Percentiles rank a stretch among this genome's conserved stretches.
Evolutionary conservation across 1,139 yeast genomes (phyloP).

Genomic region (Cylindricascospora bacillispora): DNA sequence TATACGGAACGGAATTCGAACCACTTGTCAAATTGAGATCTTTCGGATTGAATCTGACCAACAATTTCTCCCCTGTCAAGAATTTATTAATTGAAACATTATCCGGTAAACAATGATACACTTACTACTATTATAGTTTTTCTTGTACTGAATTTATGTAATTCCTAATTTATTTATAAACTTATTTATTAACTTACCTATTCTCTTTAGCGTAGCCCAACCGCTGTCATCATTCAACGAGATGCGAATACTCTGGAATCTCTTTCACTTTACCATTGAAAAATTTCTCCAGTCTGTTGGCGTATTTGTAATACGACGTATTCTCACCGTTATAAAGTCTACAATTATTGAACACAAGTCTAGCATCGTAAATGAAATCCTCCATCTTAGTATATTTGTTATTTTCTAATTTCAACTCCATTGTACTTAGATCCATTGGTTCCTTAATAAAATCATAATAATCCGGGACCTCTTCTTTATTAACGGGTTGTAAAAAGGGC

Average conservation of each 20-base stretch:
- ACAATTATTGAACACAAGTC: constrained; percentile 80
- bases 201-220: too few species aligned
- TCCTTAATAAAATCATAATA: constrained; percentile 93
- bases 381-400: constrained; percentile 87
- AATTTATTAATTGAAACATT: constrained; percentile 35
- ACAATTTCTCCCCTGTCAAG: constrained; percentile 52
- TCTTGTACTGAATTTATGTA: neutral
- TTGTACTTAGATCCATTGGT: constrained; percentile 96
- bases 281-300: constrained; percentile 83
- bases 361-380: constrained; percentile 80
- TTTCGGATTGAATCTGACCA: constrained; percentile 58
- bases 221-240: constrained; percentile 21
- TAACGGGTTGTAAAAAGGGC: constrained; percentile 94
- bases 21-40: constrained; percentile 71
- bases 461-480: constrained; percentile 88
- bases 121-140: neutral
- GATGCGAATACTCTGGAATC: constrained; percentile 32
- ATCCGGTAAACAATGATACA: constrained; percentile 4
- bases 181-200: too few species aligned
- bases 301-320: constrained; percentile 84
- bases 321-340: constrained; percentile 78
- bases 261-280: constrained; percentile 72
- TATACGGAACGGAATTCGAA: constrained; percentile 60
- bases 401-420: constrained; percentile 87
- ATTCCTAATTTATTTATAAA: neutral